These are phyloP conservation scores for Microcyclosporella mali DNA, from an alignment of 2,329 filamentous ascomycete genomes.

Conservation along the genomic window DNA sequence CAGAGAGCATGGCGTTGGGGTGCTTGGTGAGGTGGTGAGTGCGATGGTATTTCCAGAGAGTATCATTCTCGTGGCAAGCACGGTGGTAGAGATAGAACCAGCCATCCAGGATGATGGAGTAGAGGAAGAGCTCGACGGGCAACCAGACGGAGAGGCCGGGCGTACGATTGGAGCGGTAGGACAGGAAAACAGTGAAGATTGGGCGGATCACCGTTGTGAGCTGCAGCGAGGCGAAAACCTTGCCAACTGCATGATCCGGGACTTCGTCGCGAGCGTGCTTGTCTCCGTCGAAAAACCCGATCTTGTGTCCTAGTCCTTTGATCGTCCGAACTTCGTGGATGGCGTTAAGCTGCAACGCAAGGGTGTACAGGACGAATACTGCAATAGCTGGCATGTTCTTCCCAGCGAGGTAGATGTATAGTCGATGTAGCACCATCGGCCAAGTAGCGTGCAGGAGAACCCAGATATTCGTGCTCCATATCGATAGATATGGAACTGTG, in stretches of 20 bases:
- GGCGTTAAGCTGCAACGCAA: slow-evolving; percentile 35
- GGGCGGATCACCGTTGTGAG: slow-evolving; percentile 19
- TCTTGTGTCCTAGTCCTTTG: slow-evolving; percentile 33
- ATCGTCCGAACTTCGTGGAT: slow-evolving; percentile 37
- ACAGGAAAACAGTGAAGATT: slow-evolving; percentile 17
- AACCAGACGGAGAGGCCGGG: slow-evolving; percentile 33
- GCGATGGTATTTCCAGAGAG: slow-evolving; percentile 39
- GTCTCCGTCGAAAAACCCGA: slow-evolving; percentile 41
- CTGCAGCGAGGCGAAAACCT: slow-evolving; percentile 14
- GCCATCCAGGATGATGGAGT: slow-evolving; percentile 41
- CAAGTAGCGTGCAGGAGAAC: slow-evolving; percentile 34
- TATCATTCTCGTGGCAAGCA: slow-evolving; percentile 38
- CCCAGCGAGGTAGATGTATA: slow-evolving; percentile 29
- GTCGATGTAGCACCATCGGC: slow-evolving; percentile 36
- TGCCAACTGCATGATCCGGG: slow-evolving; percentile 29
- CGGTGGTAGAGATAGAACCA: slow-evolving; percentile 44
- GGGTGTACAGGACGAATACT: slow-evolving; percentile 35
- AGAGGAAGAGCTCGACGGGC: slow-evolving; percentile 36
- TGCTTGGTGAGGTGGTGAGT: slow-evolving; percentile 45
- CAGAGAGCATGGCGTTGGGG: slow-evolving; percentile 38
- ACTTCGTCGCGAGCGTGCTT: slow-evolving; percentile 39
- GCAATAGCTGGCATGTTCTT: slow-evolving; percentile 28
- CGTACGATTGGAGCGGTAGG: slow-evolving; percentile 9
- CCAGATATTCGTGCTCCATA: slow-evolving; percentile 35
- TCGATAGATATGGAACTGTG: slow-evolving; percentile 35